Base-by-base conservation (phyloP, 192 early-diverging fungal species). In the Gryganskiella cystojenkinii region DNA sequence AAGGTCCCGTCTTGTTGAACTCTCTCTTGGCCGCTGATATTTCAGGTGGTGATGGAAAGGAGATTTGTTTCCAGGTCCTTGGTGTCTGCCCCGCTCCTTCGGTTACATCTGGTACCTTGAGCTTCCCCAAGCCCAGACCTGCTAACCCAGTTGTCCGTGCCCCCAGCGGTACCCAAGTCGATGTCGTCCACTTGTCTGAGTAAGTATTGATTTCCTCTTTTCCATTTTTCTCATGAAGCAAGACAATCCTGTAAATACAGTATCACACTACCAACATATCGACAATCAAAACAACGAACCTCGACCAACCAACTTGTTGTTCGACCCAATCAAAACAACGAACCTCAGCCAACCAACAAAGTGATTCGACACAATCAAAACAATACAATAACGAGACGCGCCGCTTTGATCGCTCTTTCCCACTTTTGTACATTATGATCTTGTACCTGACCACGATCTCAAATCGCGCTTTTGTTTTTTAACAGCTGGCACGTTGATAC, bases 151-250 rank as follows among this genome's bases (percentile, higher is more conserved):
- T 52, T 4, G 47, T 43, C 7, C 79, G 62, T 0, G 31, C 61
- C 19, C 61, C 61, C 2, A 71, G 62, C 22, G 79, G 71, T n/a
- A 20, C 72, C 9, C 72, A 56, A 15, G 51, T 85, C 27, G 81
- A 82, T 31, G 75, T 84, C 20, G 56, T 84, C 24, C 85, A 87
- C 50, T 57, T 87, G 14, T 84, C 83, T 14, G 85, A 87, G 70
- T 86, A 75, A 67, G 85, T n/a, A n/a, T 67, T 67, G 64, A 28
- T 33, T 58, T 5, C 59, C 66, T 61, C 67, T 66, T 50, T 28
- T n/a, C 45, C 59, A 20, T n/a, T n/a, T n/a, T n/a, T n/a, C n/a
- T n/a, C n/a, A n/a, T n/a, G n/a, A n/a, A n/a, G n/a, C n/a, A n/a
- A n/a, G n/a, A n/a, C n/a, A n/a, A n/a, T n/a, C n/a, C n/a, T n/a